Conservation (phyloP, 495 filamentous ascomycete genomes). For the Xanthoparmelia taractica region DNA sequence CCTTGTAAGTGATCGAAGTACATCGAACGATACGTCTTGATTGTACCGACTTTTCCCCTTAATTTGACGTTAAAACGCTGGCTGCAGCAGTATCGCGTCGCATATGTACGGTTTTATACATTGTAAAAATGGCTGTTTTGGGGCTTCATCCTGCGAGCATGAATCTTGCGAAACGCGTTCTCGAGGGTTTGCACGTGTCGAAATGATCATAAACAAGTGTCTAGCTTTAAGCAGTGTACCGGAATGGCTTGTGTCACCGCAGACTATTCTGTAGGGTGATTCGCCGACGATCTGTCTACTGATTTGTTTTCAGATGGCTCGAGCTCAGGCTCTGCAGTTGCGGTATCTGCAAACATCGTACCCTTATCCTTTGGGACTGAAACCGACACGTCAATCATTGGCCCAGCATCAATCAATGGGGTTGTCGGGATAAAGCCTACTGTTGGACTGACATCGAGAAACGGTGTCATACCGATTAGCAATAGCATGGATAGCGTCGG, state of each 20-base stretch:
- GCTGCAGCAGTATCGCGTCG: neutral
- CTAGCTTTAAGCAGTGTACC: neutral
- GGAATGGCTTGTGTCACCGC: neutral
- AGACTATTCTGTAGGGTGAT: neutral
- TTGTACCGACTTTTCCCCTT: neutral
- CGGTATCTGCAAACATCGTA: conserved; percentile 39
- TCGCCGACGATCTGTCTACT: conserved; percentile 4
- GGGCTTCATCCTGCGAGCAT: neutral
- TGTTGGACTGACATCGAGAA: conserved; percentile 47
- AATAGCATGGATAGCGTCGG: conserved; percentile 51
- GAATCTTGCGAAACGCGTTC: neutral
- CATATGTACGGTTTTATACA: neutral
- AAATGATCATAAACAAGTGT: neutral
- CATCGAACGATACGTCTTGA: neutral
- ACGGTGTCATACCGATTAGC: conserved; percentile 48
- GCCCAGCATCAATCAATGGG: conserved; percentile 31
- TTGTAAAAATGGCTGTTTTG: neutral
- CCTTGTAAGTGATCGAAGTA: conserved; percentile 19
- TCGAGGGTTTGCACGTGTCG: neutral
- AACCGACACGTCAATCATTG: conserved; percentile 32
- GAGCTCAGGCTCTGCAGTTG: conserved; percentile 38
- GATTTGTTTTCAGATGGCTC: conserved; percentile 36
- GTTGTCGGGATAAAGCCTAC: conserved; percentile 51
- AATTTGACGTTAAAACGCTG: neutral
- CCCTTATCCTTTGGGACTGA: conserved; percentile 37